These are phyloP conservation scores for Xylaria sp. DNA, from an alignment of 2,329 filamentous ascomycete species.

Conservation along the genomic window DNA sequence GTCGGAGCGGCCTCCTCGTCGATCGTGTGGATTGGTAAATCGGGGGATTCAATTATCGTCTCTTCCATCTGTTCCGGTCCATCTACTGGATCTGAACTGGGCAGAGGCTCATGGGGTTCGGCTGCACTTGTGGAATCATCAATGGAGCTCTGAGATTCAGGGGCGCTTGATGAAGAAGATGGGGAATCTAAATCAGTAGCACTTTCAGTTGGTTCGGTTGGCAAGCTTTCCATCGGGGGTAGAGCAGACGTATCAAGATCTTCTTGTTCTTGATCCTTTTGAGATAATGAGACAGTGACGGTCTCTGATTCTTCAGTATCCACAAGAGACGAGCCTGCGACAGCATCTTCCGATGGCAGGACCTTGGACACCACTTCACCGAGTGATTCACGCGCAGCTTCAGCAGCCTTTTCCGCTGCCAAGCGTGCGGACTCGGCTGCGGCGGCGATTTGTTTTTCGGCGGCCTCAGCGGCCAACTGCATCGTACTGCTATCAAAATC, in stretches of 20 bases:
- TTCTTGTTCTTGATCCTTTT: conserved; percentile 34
- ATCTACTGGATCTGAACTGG: conserved; percentile 40
- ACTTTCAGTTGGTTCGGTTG: conserved; percentile 41
- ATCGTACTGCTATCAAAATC: conserved; percentile 79
- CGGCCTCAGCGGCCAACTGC: conserved; percentile 65
- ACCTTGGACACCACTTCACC: conserved; percentile 49
- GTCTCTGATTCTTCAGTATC: conserved; percentile 49
- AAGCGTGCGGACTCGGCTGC: conserved; percentile 42
- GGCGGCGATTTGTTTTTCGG: conserved; percentile 49
- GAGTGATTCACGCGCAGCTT: conserved; percentile 35
- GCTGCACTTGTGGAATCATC: conserved; percentile 47
- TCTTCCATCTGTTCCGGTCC: conserved; percentile 51
- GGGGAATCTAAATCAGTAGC: conserved; percentile 41
- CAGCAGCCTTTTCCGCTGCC: conserved; percentile 14
- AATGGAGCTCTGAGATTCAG: conserved; percentile 43
- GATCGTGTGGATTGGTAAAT: conserved; percentile 42
- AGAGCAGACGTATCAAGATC: conserved; percentile 42
- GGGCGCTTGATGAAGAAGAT: conserved; percentile 20
- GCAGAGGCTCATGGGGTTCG: conserved; percentile 44
- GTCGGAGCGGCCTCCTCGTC: conserved; percentile 40
- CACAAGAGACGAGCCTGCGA: conserved; percentile 39
- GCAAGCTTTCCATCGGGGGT: conserved; percentile 41
- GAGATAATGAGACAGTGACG: conserved; percentile 41
- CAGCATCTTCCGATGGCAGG: conserved; percentile 38
- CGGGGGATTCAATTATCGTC: conserved; percentile 48